Conservation (phyloP, 169 alveolate species). For the Neospora caninum region DNA sequence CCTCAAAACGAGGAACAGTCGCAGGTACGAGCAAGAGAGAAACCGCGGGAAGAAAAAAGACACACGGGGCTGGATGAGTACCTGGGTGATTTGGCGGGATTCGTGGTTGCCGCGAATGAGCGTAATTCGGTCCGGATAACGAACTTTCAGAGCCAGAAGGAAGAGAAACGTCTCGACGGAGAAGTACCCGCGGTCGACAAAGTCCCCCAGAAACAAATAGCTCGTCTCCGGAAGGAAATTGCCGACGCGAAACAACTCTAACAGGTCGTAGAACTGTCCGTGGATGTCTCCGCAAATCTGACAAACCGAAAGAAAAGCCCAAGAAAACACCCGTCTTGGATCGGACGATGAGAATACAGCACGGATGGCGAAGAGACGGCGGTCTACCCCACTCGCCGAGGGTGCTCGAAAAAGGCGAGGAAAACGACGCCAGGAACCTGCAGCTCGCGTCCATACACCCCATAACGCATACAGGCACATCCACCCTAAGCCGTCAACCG, state of each 20-base stretch:
- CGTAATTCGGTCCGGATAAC: slow-evolving; percentile 91
- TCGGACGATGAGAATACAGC: too few relatives aligned
- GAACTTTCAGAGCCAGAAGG: slow-evolving; percentile 91
- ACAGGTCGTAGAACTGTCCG: slow-evolving; percentile 97
- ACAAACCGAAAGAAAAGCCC: neutral
- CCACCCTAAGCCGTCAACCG: neutral
- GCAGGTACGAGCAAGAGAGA: too few relatives aligned
- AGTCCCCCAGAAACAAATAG: slow-evolving; percentile 98
- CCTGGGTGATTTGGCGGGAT: slow-evolving; percentile 95
- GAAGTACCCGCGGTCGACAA: slow-evolving; percentile 98
- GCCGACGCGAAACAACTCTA: slow-evolving; percentile 95
- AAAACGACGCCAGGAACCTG: too few relatives aligned
- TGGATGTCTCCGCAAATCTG: slow-evolving; percentile 97
- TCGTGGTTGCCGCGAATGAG: slow-evolving; percentile 97
- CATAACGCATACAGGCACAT: too few relatives aligned
- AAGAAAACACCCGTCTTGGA: neutral
- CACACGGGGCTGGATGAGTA: slow-evolving; percentile 36
- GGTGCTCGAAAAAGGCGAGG: too few relatives aligned
- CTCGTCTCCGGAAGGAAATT: slow-evolving; percentile 95
- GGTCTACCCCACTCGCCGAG: too few relatives aligned
- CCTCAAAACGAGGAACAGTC: too few relatives aligned
- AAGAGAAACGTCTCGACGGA: slow-evolving; percentile 94
- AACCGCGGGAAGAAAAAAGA: too few relatives aligned
- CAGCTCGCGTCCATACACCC: too few relatives aligned
- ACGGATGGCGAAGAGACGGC: too few relatives aligned